Conservation (phyloP, 352 stramenopile genomes). For the Pythium monospermum region DNA sequence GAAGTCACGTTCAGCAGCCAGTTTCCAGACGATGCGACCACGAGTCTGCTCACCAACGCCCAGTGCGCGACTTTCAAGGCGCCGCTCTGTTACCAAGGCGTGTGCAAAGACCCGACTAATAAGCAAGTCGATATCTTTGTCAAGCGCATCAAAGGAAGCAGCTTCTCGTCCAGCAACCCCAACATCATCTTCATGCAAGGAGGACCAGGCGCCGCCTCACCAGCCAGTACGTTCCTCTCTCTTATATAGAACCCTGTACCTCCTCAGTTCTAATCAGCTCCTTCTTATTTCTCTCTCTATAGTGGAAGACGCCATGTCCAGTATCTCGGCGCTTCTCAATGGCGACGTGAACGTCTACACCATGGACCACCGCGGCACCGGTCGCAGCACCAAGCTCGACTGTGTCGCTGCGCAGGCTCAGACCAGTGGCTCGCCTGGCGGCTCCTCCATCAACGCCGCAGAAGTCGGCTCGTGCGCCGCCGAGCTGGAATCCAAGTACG, state of each 20-base stretch:
- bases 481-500: slow-evolving; percentile 24
- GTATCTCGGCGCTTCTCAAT: slow-evolving; percentile 5
- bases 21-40: not conserved
- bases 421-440: slow-evolving; percentile 11
- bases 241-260: not conserved
- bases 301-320: slow-evolving; percentile 9
- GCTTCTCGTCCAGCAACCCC: not conserved
- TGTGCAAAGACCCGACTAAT: slow-evolving; percentile 60
- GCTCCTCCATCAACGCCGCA: slow-evolving; percentile 7
- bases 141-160: slow-evolving; percentile 21
- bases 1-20: slow-evolving; percentile 23
- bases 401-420: slow-evolving; percentile 23
- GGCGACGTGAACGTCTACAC: slow-evolving; percentile 24
- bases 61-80: slow-evolving; percentile 65
- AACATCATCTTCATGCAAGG: slow-evolving; percentile 10
- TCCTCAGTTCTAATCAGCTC: too few relatives aligned
- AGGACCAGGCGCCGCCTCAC: slow-evolving; percentile 10
- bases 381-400: slow-evolving; percentile 22
- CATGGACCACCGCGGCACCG: slow-evolving; percentile 31
- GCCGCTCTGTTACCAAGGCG: slow-evolving; percentile 61
- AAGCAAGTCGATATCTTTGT: slow-evolving; percentile 46
- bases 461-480: slow-evolving; percentile 20
- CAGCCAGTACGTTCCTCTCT: slow-evolving; percentile 9
- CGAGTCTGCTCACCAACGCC: too few relatives aligned
- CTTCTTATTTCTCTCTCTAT: too few relatives aligned